These are phyloP conservation scores for Alternaria brassicicola DNA, from an alignment of 2,329 filamentous ascomycete genomes.

Conservation along the genomic window DNA sequence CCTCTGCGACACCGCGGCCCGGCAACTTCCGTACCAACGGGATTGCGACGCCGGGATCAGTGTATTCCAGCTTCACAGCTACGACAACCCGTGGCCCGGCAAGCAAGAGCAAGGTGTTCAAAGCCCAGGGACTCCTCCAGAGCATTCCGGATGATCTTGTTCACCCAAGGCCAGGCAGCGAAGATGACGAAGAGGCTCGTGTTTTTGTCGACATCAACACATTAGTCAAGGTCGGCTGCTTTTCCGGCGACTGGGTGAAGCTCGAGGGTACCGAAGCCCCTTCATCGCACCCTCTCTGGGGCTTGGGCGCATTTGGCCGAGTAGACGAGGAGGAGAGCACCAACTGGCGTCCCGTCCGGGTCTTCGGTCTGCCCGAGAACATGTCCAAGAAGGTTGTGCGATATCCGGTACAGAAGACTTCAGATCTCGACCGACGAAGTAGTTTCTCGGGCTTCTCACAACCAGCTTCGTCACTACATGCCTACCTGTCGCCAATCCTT, in stretches of 20 bases:
- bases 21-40: constrained; percentile 74
- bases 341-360: constrained; percentile 81
- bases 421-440: constrained; percentile 49
- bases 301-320: constrained; percentile 70
- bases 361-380: constrained; percentile 85
- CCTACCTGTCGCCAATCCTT: constrained; percentile 83
- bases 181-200: constrained; percentile 85
- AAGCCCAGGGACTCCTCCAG: constrained; percentile 76
- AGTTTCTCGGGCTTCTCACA: constrained; percentile 55
- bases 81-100: constrained; percentile 75
- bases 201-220: constrained; percentile 90
- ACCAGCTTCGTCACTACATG: constrained; percentile 44
- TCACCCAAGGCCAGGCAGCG: constrained; percentile 79
- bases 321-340: constrained; percentile 66
- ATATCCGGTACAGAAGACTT: constrained; percentile 59
- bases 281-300: constrained; percentile 70
- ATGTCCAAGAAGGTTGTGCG: constrained; percentile 60
- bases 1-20: constrained; percentile 80
- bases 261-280: constrained; percentile 80
- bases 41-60: constrained; percentile 80
- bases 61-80: constrained; percentile 86
- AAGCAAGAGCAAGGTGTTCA: constrained; percentile 79
- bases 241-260: constrained; percentile 95
- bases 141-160: constrained; percentile 77
- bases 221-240: constrained; percentile 88